Percentiles rank a stretch among this genome's conserved stretches.
These are phyloP conservation scores for Cryptosporidium sp. DNA, from an alignment of 169 alveolate genomes.

Conservation along the genomic window DNA sequence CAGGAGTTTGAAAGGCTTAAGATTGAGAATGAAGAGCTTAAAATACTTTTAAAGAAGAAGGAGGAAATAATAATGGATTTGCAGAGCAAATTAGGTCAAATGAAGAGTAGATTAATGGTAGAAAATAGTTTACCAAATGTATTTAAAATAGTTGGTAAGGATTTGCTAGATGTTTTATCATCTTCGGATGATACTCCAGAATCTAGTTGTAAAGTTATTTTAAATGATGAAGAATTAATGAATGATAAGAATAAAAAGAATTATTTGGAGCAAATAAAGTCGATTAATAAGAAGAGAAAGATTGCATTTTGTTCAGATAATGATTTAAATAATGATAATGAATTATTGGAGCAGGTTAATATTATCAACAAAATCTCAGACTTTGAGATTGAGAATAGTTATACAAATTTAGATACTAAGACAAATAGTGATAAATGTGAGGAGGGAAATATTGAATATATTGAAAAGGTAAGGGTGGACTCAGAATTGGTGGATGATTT, in stretches of 20 bases:
- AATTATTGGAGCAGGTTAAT: background rate
- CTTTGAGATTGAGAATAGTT: background rate
- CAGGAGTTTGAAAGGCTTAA: slow-evolving; percentile 26
- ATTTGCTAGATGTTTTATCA: background rate
- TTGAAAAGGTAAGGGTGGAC: background rate
- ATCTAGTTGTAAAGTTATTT: background rate
- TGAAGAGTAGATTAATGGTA: slow-evolving; percentile 18
- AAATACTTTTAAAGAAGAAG: slow-evolving; percentile 3
- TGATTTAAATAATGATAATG: background rate
- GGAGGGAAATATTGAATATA: background rate
- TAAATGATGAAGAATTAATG: background rate
- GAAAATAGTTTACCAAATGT: slow-evolving; percentile 3
- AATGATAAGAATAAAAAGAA: background rate
- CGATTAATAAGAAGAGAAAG: background rate
- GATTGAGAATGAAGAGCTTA: slow-evolving; percentile 14
- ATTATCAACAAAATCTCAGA: background rate
- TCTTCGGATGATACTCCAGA: background rate
- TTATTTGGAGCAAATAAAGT: background rate
- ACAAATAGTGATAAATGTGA: background rate
- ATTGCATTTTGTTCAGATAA: background rate
- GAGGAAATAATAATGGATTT: slow-evolving; percentile 23
- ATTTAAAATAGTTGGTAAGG: background rate
- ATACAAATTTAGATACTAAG: background rate
- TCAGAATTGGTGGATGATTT: background rate
- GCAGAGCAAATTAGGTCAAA: slow-evolving; percentile 15